phyloP scores from a whole-genome alignment of 495 filamentous ascomycete genomes.

The Daldinia bambusicola region DNA sequence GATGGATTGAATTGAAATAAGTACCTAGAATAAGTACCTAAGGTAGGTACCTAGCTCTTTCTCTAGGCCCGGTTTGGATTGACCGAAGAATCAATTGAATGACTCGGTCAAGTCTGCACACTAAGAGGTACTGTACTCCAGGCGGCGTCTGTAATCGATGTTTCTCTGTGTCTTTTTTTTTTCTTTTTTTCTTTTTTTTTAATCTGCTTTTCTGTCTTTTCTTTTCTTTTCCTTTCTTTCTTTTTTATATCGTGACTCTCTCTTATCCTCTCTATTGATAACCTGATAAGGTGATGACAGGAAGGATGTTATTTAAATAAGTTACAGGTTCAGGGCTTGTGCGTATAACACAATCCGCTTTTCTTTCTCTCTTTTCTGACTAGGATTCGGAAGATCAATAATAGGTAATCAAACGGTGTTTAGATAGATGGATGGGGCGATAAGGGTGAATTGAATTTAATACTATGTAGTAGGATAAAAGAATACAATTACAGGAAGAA shows the following conservation, averaged over 20 bases:
- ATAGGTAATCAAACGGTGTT: constrained; percentile 5
- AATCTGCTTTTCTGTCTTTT: too few species aligned
- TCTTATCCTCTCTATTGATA: constrained; percentile 5
- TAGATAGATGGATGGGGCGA: not conserved
- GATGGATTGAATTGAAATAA: not conserved
- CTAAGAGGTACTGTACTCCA: constrained; percentile 2
- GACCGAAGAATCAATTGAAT: constrained; percentile 50
- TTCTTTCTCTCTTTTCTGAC: not conserved
- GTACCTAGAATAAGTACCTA: too few species aligned
- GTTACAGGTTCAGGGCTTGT: not conserved
- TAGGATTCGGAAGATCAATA: not conserved
- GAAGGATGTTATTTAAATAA: constrained; percentile 12
- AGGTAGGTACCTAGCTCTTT: constrained; percentile 1
- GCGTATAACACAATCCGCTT: constrained; percentile 8
- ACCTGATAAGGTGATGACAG: constrained; percentile 7
- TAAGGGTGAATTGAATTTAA: not conserved
- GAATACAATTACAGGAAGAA: constrained; percentile 15
- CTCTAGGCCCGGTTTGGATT: constrained; percentile 28
- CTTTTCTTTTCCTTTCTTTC: not conserved
- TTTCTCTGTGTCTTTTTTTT: not conserved
- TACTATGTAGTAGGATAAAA: not conserved
- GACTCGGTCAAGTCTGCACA: constrained; percentile 41
- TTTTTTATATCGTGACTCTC: not conserved
- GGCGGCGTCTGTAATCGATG: not conserved
- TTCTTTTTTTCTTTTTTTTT: not conserved